Percentiles rank a stretch among this genome's conserved stretches.
These are phyloP conservation scores for Fusarium luffae DNA, from an alignment of 2,329 filamentous ascomycete species.

Conservation along the genomic window DNA sequence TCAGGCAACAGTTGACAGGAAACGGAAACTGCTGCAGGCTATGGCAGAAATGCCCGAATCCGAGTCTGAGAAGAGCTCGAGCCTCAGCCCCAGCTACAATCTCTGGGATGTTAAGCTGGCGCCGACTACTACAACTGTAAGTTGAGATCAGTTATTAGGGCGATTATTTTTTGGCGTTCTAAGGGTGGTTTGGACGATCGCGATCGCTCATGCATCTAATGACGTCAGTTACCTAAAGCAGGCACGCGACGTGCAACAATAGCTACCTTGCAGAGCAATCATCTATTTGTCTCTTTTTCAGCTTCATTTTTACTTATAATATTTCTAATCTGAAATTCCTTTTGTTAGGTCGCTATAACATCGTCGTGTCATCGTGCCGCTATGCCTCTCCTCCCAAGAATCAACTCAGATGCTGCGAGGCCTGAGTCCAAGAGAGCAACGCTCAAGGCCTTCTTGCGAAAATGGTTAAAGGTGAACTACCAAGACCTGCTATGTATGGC, in stretches of 20 bases:
- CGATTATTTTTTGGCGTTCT: neutral
- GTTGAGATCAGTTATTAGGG: too few species aligned
- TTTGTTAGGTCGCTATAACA: slow-evolving; percentile 13
- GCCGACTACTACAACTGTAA: too few species aligned
- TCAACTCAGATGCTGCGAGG: slow-evolving; percentile 10
- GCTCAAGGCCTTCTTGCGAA: slow-evolving; percentile 39
- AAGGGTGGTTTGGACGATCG: neutral
- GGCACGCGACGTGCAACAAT: slow-evolving; percentile 24
- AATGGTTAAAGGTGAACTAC: slow-evolving; percentile 70
- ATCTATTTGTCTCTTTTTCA: neutral
- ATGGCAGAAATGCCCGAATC: too few species aligned
- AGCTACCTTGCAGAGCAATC: neutral
- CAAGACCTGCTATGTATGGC: slow-evolving; percentile 70
- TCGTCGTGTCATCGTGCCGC: neutral
- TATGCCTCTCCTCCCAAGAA: slow-evolving; percentile 39
- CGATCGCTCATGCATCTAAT: neutral
- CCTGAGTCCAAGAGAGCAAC: slow-evolving; percentile 12
- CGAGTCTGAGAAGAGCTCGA: too few species aligned
- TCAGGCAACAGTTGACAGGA: too few species aligned
- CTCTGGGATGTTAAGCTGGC: too few species aligned
- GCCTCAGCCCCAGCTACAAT: too few species aligned
- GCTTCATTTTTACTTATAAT: neutral
- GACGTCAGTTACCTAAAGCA: slow-evolving; percentile 17
- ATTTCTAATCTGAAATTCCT: neutral
- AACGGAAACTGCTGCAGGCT: too few species aligned